These are phyloP conservation scores for Phytophthora boehmeriae DNA, from an alignment of 352 stramenopile genomes.

Conservation along the genomic window DNA sequence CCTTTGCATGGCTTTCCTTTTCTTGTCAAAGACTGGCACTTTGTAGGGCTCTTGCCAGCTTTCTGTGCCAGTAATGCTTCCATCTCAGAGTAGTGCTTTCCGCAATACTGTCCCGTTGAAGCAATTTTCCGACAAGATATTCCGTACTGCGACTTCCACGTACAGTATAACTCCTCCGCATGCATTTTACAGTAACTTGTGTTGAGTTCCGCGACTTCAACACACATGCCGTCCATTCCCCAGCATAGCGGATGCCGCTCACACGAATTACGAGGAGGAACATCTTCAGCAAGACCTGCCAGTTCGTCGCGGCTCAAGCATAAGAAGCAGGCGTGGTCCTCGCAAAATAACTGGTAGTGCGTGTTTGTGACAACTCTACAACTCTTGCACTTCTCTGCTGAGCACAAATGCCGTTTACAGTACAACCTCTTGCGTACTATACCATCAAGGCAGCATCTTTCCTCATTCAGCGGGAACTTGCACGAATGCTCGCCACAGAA, in stretches of 20 bases:
- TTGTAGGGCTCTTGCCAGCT: constrained; percentile 4
- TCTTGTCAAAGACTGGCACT: constrained; percentile 39
- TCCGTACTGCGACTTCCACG: constrained; percentile 25
- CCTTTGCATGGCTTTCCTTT: constrained; percentile 58
- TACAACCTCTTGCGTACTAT: constrained; percentile 40
- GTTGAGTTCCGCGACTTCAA: constrained; percentile 34
- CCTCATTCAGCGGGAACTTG: constrained; percentile 26
- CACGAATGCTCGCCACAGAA: constrained; percentile 48
- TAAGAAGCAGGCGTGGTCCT: constrained; percentile 63
- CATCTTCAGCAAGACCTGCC: constrained; percentile 33
- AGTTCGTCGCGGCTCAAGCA: constrained; percentile 36
- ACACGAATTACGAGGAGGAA: constrained; percentile 62
- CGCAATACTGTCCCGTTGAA: constrained; percentile 40
- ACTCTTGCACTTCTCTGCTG: constrained; percentile 40
- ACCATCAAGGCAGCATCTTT: constrained; percentile 29
- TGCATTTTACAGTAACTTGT: constrained; percentile 55
- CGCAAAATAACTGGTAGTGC: constrained; percentile 54
- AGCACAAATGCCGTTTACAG: constrained; percentile 56
- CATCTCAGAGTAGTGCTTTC: constrained; percentile 24
- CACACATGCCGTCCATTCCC: constrained; percentile 40
- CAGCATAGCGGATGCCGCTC: constrained; percentile 59
- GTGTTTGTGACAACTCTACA: constrained; percentile 27
- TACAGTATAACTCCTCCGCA: constrained; percentile 36
- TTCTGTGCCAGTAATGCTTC: not conserved
- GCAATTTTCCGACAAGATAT: constrained; percentile 41